Base-by-base conservation (phyloP, 257 asterid species). In the Haberlea rhodopensis region DNA sequence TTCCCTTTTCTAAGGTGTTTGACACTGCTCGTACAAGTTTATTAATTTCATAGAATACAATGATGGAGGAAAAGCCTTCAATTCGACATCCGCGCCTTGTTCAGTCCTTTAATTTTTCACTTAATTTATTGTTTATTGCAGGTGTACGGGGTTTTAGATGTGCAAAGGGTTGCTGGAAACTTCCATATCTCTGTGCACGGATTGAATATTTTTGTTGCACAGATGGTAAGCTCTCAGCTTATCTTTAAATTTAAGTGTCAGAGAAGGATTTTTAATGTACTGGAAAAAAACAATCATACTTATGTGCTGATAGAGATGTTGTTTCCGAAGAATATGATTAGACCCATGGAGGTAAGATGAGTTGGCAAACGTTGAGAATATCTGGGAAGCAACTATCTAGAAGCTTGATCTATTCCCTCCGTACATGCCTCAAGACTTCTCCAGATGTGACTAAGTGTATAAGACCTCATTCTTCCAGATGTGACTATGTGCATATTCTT, bases 141-240 rank as follows among this genome's bases (percentile, higher is more conserved):
- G 99, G 96, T 94, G 31, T 94, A 82, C 65, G 99, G 99, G 67
- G 84, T 85, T 76, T 71, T 94, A 78, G 97, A 94, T 69, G 99
- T 94, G 75, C 99, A 94, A 82, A 80, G 99, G 69, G 99, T 94
- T 75, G 97, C 99, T 53, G 99, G 97, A 75, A 94, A 94, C 81
- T 94, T 94, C 77, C 99, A 94, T 70, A 85, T 94, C 62, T 94
- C 99, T 53, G 96, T 94, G 65, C 97, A 94, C 54, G 97, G 99
- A 55, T 71, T 94, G 71, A 90, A 87, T 82, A 81, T 90, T 72
- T 85, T 87, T 72, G 96, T 94, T 54, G 99, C 99, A 20, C 97
- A 94, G 85, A 84, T 59, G 95, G 99, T 90, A 53, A 80, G 90
- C 68, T 67, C 78, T 76, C 68, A 63, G 73, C 63, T 67, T 67